Conservation (phyloP, 2,329 filamentous ascomycete species). For the Curvularia verruculosa region DNA sequence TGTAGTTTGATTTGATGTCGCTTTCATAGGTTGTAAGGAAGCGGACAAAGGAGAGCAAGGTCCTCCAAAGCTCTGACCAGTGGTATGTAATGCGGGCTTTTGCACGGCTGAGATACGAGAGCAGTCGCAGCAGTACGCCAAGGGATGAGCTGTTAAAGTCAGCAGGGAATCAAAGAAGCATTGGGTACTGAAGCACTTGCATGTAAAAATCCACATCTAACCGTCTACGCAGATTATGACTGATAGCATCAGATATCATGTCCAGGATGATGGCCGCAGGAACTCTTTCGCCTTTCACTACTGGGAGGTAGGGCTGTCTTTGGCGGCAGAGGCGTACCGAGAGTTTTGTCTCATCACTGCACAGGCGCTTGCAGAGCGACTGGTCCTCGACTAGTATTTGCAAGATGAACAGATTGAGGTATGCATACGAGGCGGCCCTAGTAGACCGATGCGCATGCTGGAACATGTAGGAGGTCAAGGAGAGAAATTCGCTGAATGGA, state of each 20-base stretch:
- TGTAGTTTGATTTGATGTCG: constrained; percentile 72
- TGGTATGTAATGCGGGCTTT: constrained; percentile 85
- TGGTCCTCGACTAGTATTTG: constrained; percentile 88
- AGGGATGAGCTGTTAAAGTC: constrained; percentile 66
- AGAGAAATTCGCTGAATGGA: constrained; percentile 82
- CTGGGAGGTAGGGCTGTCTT: constrained; percentile 80
- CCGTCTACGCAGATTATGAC: constrained; percentile 86
- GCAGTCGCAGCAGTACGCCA: constrained; percentile 79
- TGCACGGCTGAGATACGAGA: constrained; percentile 83
- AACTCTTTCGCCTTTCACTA: constrained; percentile 73
- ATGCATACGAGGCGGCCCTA: constrained; percentile 80
- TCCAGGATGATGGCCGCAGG: constrained; percentile 81
- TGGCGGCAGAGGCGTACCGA: constrained; percentile 86
- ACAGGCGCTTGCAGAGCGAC: constrained; percentile 80
- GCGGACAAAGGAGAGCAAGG: constrained; percentile 82
- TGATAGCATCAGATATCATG: constrained; percentile 86
- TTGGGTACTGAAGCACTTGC: constrained; percentile 37
- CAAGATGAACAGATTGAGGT: constrained; percentile 83
- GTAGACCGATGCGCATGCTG: constrained; percentile 88
- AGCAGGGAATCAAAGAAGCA: background rate
- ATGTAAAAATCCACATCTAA: constrained; percentile 86
- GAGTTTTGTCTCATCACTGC: constrained; percentile 75
- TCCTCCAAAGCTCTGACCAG: constrained; percentile 94
- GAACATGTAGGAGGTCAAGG: constrained; percentile 87
- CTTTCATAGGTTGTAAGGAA: constrained; percentile 87